Evolutionary conservation across 257 asterid species (phyloP), one percentile per base, ranked within the genome.

Genomic region (Nicotiana attenuata): DNA sequence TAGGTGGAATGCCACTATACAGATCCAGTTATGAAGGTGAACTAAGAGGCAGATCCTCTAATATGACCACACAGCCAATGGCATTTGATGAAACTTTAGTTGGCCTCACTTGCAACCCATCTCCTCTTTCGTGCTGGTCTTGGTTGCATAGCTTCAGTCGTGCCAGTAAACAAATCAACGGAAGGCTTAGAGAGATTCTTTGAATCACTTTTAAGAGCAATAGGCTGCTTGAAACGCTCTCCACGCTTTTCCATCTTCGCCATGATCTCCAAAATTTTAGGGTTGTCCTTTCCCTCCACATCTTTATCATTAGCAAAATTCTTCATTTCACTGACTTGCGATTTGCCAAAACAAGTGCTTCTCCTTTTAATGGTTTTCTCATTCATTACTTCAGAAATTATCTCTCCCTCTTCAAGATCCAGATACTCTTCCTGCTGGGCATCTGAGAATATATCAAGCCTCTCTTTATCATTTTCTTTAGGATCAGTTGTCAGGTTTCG

Each of bases 341-440:
- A 31, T 57, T 63, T 80, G 79, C 33, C 65, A 73, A 77, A 81
- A 65, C 69, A 82, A 19, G 86, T 59, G 19, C 31, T 77, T 41
- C 19, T 80, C 63, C 60, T 61, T 77, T 84, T 53, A 33, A 55
- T 8, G 55, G 83, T 35, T 78, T 82, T 81, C 87, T 84, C 85
- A 16, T 65, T 65, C 31, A 81, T 67, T 83, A 78, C 90, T 73
- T 87, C 87, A 76, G 69, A 45, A 80, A 84, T 60, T 57, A 91
- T 83, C 85, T 91, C 92, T 81, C 93, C 97, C 89, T 91, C 94
- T 87, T 93, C 97, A 28, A 87, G 75, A 50, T 90, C 92, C 85
- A 88, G 83, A 86, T 45, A 69, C 47, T 82, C 84, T 24, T 83
- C 60, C 50, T 82, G 87, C 81, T 77, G 78, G 45, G 76, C 52